phyloP scores from a whole-genome alignment of 495 filamentous ascomycete genomes.

The Bombardia bombarda region DNA sequence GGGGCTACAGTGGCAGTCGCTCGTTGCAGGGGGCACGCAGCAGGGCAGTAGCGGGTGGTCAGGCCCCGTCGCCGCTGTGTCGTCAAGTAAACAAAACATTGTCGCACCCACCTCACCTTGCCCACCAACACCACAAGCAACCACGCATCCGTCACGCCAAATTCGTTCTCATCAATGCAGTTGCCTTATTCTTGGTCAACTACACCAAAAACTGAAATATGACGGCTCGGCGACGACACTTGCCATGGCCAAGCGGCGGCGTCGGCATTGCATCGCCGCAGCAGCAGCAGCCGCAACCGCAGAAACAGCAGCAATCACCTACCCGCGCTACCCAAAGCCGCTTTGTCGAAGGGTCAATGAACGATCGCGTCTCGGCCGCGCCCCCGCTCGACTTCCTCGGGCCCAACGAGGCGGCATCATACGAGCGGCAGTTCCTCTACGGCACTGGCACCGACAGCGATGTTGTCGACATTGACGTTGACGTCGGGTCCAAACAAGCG shows the following conservation, averaged over 20 bases:
- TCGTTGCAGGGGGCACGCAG: no score
- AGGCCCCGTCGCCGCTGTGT: no score
- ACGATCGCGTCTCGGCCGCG: constrained; percentile 59
- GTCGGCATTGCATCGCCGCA: neutral
- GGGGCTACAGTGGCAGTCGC: no score
- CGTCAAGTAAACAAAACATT: no score
- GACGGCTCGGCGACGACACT: neutral
- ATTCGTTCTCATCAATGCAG: no score
- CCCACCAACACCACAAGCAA: no score
- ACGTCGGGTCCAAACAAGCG: neutral
- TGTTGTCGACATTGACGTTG: neutral
- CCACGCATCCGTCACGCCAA: no score
- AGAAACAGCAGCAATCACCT: neutral
- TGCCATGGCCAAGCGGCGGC: neutral
- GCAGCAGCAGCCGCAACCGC: neutral
- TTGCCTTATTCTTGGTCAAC: no score
- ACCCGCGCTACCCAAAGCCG: constrained; percentile 17
- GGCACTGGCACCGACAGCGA: neutral
- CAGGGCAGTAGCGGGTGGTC: no score
- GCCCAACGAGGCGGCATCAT: constrained; percentile 32
- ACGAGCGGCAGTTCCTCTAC: constrained; percentile 28
- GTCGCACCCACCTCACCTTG: no score
- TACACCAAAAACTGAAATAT: no score
- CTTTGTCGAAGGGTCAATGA: constrained; percentile 72
- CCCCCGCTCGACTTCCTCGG: constrained; percentile 57